Conservation (phyloP, 2,329 filamentous ascomycete genomes). For the Microdochium nivale region DNA sequence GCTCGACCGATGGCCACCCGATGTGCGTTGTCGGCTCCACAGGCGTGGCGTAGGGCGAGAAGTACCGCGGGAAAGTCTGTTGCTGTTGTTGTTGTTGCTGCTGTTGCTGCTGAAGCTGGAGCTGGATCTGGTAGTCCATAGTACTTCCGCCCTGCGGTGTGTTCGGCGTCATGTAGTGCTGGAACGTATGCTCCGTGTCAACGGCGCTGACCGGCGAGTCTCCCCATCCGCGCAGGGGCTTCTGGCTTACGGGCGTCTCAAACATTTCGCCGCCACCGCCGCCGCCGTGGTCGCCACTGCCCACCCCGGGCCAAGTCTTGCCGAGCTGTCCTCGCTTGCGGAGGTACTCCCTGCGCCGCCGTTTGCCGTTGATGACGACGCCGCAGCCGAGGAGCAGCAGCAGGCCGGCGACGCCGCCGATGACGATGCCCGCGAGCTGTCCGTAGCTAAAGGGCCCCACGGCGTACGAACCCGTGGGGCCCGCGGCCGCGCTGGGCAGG, state of each 20-base stretch:
- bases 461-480: slow-evolving; percentile 29
- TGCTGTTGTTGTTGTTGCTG: slow-evolving; percentile 12
- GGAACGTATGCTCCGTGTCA: slow-evolving; percentile 12
- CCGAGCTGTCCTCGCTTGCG: slow-evolving; percentile 33
- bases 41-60: slow-evolving; percentile 49
- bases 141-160: not conserved
- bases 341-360: slow-evolving; percentile 43
- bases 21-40: slow-evolving; percentile 21
- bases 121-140: not conserved
- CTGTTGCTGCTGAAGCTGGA: not conserved
- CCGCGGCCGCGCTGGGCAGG: slow-evolving; percentile 31
- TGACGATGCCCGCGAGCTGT: slow-evolving; percentile 49
- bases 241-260: slow-evolving; percentile 46
- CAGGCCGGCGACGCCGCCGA: slow-evolving; percentile 39
- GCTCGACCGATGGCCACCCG: slow-evolving; percentile 28
- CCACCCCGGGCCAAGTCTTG: slow-evolving; percentile 39
- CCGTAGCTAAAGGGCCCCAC: slow-evolving; percentile 41
- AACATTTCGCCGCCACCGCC: slow-evolving; percentile 28
- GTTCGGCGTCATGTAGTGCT: slow-evolving; percentile 6
- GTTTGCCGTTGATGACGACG: slow-evolving; percentile 48
- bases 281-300: slow-evolving; percentile 18
- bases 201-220: slow-evolving; percentile 39
- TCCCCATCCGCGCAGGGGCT: slow-evolving; percentile 43
- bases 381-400: slow-evolving; percentile 39
- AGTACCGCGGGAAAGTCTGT: slow-evolving; percentile 34